Evolutionary conservation across 2,329 filamentous ascomycete genomes (phyloP).

Genomic region (Paecilomyces sp.): DNA sequence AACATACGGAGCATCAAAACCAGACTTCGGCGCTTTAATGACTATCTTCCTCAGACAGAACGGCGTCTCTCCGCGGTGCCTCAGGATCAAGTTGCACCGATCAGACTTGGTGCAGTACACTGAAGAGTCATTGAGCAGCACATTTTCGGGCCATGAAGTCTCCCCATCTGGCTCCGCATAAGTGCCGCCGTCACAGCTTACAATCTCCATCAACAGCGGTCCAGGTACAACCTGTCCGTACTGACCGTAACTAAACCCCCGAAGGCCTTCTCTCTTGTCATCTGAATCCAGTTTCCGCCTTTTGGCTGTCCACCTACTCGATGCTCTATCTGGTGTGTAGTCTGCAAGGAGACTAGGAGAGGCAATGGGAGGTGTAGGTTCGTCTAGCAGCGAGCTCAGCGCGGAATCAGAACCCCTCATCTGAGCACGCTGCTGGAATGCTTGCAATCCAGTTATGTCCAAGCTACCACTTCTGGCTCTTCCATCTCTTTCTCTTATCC

Average conservation of each 20-base stretch:
- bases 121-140: slow-evolving; percentile 71
- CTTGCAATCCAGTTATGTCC: slow-evolving; percentile 1
- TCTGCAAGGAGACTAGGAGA: slow-evolving; percentile 22
- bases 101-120: slow-evolving; percentile 90
- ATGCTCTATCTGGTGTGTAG: slow-evolving; percentile 12
- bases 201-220: slow-evolving; percentile 74
- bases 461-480: slow-evolving; percentile 7
- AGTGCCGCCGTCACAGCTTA: slow-evolving; percentile 78
- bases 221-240: slow-evolving; percentile 84
- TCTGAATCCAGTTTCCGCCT: slow-evolving; percentile 65
- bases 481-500: slow-evolving; percentile 7
- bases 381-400: slow-evolving; percentile 17
- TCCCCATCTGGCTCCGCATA: slow-evolving; percentile 51
- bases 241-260: slow-evolving; percentile 69
- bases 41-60: slow-evolving; percentile 81
- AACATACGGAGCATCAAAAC: slow-evolving; percentile 80
- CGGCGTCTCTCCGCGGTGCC: slow-evolving; percentile 69
- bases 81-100: slow-evolving; percentile 77
- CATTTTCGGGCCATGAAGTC: slow-evolving; percentile 66
- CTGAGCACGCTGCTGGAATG: slow-evolving; percentile 9
- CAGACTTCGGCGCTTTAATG: slow-evolving; percentile 74
- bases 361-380: slow-evolving; percentile 16
- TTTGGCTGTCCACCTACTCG: slow-evolving; percentile 49
- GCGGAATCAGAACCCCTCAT: slow-evolving; percentile 13
- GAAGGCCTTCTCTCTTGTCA: slow-evolving; percentile 38